phyloP scores from a whole-genome alignment of 306 rosid species.

The Glycine soja region DNA sequence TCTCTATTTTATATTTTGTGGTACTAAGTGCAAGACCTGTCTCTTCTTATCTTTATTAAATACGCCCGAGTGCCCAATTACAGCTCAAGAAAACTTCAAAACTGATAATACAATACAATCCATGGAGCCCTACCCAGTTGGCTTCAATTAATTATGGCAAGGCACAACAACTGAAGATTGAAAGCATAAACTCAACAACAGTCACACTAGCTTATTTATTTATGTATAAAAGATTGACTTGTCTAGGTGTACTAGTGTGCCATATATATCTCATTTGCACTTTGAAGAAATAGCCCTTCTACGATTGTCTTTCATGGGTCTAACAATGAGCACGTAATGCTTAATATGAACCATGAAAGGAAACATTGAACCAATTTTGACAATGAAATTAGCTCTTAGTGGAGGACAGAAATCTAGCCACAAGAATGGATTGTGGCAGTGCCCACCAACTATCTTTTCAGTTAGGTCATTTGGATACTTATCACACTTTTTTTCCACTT shows the following conservation, averaged over 20 bases:
- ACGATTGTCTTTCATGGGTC: constrained; percentile 32
- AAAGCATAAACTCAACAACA: constrained; percentile 21
- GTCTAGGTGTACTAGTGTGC: constrained; percentile 21
- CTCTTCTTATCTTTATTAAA: constrained; percentile 51
- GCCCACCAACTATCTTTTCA: constrained; percentile 48
- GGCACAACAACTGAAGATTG: constrained; percentile 6
- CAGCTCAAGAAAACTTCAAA: constrained; percentile 32
- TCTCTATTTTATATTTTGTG: constrained; percentile 43
- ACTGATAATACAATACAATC: background rate
- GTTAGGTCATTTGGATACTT: constrained; percentile 48
- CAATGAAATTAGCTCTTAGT: constrained; percentile 41
- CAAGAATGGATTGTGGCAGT: constrained; percentile 40
- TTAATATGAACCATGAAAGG: constrained; percentile 51
- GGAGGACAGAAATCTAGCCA: constrained; percentile 54
- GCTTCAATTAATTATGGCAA: constrained; percentile 46
- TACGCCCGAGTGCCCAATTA: constrained; percentile 31
- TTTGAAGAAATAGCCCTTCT: constrained; percentile 1
- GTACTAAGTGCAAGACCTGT: constrained; percentile 26
- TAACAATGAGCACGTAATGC: constrained; percentile 44
- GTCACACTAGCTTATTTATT: background rate
- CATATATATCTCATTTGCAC: constrained; percentile 22
- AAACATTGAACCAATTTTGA: constrained; percentile 39
- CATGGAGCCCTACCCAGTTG: constrained; percentile 40
- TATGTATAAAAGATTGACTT: constrained; percentile 1
- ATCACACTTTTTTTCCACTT: constrained; percentile 24